Evolutionary conservation across 352 stramenopile species (phyloP).

Genomic region (Phytopythium vexans): DNA sequence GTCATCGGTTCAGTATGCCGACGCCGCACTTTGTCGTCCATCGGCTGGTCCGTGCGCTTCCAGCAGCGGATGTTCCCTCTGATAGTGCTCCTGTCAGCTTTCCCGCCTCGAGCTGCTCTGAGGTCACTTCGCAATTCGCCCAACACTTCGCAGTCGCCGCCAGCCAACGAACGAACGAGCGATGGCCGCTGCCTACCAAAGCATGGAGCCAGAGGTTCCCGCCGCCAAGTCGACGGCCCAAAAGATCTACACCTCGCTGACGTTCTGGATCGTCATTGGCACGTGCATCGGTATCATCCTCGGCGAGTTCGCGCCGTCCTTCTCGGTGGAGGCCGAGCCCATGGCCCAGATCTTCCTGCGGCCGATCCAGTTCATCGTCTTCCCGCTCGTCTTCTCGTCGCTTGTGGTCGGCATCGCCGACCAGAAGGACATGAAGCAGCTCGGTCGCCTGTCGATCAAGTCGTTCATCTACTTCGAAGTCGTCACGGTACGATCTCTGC

Average conservation of each 20-base stretch:
- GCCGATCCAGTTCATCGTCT: slow-evolving; percentile 59
- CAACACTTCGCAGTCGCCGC: slow-evolving; percentile 7
- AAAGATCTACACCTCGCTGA: slow-evolving; percentile 45
- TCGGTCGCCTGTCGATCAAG: slow-evolving; percentile 48
- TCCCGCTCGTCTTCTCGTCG: slow-evolving; percentile 61
- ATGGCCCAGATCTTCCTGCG: slow-evolving; percentile 58
- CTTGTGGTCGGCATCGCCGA: slow-evolving; percentile 54
- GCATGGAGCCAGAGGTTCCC: slow-evolving; percentile 17
- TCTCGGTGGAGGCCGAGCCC: slow-evolving; percentile 43
- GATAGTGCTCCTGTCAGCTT: no score
- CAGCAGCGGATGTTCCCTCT: no score
- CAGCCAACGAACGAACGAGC: slow-evolving; percentile 6
- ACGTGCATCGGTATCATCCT: slow-evolving; percentile 45
- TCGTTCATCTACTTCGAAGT: slow-evolving; percentile 70
- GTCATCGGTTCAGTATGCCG: no score
- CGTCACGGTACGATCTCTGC: slow-evolving; percentile 16
- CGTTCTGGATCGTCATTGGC: slow-evolving; percentile 58
- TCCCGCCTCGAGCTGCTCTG: not conserved
- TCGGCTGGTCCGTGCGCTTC: no score
- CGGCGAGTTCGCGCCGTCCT: slow-evolving; percentile 37
- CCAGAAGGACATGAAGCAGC: slow-evolving; percentile 54
- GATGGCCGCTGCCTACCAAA: slow-evolving; percentile 15
- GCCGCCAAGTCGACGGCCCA: slow-evolving; percentile 19
- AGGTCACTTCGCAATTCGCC: slow-evolving; percentile 19
- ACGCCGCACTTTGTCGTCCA: no score